Evolutionary conservation across 306 rosid genomes (phyloP).

Genomic region (Betula pendula): DNA sequence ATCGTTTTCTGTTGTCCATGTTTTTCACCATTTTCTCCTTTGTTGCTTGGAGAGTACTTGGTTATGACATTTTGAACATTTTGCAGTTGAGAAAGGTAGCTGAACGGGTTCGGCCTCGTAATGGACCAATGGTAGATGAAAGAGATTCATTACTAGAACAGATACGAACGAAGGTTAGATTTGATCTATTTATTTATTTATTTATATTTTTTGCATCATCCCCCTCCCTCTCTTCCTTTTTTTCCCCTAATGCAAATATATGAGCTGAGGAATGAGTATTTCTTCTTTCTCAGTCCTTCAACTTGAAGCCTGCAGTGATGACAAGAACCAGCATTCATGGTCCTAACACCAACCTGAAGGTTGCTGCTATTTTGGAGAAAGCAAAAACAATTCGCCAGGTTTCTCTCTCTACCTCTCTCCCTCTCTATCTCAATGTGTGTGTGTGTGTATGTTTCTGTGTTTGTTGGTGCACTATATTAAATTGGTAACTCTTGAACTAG

Average conservation of each 20-base stretch:
- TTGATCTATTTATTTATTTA: background rate
- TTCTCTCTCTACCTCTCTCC: constrained; percentile 32
- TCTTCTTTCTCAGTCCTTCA: constrained; percentile 70
- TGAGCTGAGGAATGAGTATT: constrained; percentile 7
- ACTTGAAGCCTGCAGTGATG: constrained; percentile 74
- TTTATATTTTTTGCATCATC: background rate
- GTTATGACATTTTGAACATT: constrained; percentile 23
- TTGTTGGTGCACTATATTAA: constrained; percentile 3
- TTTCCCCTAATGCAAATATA: constrained; percentile 16
- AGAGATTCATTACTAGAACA: constrained; percentile 77
- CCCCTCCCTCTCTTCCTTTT: background rate
- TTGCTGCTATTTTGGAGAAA: constrained; percentile 89
- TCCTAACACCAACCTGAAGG: constrained; percentile 81
- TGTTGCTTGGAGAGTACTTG: constrained; percentile 27
- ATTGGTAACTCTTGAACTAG: constrained; percentile 41
- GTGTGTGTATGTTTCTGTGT: background rate
- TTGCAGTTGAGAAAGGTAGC: constrained; percentile 87
- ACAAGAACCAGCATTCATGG: constrained; percentile 69
- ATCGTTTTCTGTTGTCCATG: constrained; percentile 23
- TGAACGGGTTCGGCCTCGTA: constrained; percentile 67
- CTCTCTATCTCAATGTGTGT: background rate
- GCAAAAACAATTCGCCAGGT: constrained; percentile 97
- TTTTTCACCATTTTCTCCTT: constrained; percentile 19
- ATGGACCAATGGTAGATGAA: constrained; percentile 71
- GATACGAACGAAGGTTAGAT: constrained; percentile 86